A percentile compares a stretch with the other conserved stretches of the same genome.
These are phyloP conservation scores for Hemisphaericaspora lyxosophila DNA, from an alignment of 1,139 yeast species.

Conservation along the genomic window DNA sequence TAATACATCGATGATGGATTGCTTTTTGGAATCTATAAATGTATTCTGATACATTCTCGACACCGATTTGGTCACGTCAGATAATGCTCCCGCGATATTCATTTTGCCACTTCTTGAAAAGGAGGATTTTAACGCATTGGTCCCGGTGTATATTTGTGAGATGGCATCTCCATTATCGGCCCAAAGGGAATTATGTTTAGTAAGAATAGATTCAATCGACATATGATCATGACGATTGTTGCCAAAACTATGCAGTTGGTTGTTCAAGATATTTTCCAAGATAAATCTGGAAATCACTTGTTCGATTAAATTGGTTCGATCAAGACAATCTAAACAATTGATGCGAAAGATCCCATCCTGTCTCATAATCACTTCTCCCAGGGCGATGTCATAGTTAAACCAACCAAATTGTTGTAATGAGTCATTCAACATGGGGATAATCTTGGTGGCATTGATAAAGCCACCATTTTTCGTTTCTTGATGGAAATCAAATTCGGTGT, in stretches of 20 bases:
- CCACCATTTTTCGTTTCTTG: conserved; percentile 84
- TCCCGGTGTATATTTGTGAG: conserved; percentile 95
- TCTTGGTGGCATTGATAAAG: conserved; percentile 75
- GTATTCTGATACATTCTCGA: conserved; percentile 94
- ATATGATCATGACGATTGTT: conserved; percentile 23
- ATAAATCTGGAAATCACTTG: conserved; percentile 70
- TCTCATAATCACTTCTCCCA: conserved; percentile 55
- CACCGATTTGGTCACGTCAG: conserved; percentile 95
- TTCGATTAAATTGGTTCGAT: conserved; percentile 89
- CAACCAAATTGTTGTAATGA: conserved; percentile 79
- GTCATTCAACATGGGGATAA: conserved; percentile 61
- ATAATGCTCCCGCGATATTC: conserved; percentile 93
- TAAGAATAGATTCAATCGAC: conserved; percentile 48
- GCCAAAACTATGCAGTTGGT: conserved; percentile 29
- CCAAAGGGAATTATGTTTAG: conserved; percentile 82
- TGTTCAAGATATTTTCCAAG: conserved; percentile 63
- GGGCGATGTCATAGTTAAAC: conserved; percentile 60
- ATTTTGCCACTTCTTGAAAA: conserved; percentile 92
- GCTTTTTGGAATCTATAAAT: conserved; percentile 89
- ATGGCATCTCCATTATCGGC: conserved; percentile 98
- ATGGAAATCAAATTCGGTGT: conserved; percentile 91
- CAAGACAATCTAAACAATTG: conserved; percentile 92
- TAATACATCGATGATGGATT: conserved; percentile 79
- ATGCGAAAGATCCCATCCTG: conserved; percentile 91
- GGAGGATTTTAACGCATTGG: conserved; percentile 92